Evolutionary conservation across 768 basidiomycete species (phyloP), one percentile per base, ranked within the genome.

Genomic region (Termitomyces sp.): DNA sequence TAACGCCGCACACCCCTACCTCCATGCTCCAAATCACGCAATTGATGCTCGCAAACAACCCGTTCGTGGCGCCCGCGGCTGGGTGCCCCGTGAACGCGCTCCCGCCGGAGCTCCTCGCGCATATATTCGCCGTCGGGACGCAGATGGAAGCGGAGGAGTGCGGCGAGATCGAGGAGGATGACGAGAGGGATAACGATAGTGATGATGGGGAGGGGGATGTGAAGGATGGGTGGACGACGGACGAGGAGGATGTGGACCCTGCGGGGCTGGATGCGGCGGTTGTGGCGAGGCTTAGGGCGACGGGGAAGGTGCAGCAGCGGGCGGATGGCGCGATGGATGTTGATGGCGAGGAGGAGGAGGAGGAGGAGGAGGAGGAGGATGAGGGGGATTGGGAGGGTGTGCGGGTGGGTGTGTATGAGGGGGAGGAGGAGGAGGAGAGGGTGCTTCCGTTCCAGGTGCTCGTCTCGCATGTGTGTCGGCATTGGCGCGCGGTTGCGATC

Each of bases 401-500:
- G n/a, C n/a, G n/a, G n/a, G n/a, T n/a, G n/a, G n/a, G n/a, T n/a
- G n/a, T n/a, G n/a, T n/a, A 50, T 7, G 63, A 59, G 1, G 57
- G 60, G 9, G 53, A 54, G 6, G 59, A 65, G 0, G 58, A 56
- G 12, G 63, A 60, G 1, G 65, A 64, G 18, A 22, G 14, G 5
- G 44, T 46, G 14, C 54, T 71, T 1, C 71, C 73, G 2, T 85
- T 84, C 65, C 77, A 79, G 61, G 70, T 84, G 29, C 71, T 84
- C 61, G 82, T 79, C 14, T 85, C 85, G 18, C 85, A 85, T 62
- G 79, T 86, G 10, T 87, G 85, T 67, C 70, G 63, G 26, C 81
- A 77, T 56, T 87, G 86, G 86, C 81, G 85, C 48, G 70, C 69
- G 32, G 68, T 77, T 22, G 79, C 84, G 3, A 55, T 87, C 29